Evolutionary conservation across 1,284 basidiomycete genomes (phyloP).

Genomic region (Moesziomyces sp.): DNA sequence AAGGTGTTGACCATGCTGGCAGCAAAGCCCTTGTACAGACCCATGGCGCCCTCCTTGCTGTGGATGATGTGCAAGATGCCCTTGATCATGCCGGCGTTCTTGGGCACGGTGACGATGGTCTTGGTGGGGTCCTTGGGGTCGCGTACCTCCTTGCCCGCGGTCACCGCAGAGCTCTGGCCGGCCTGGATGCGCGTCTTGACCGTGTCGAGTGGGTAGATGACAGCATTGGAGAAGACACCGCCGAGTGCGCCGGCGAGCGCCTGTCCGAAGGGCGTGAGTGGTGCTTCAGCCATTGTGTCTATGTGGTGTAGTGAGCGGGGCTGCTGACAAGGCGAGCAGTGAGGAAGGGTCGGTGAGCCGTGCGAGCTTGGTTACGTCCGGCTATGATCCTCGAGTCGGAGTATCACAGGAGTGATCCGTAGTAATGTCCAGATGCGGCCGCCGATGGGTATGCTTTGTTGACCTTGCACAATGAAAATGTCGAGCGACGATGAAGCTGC

Average conservation of each 20-base stretch:
- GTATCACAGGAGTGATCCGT: neutral
- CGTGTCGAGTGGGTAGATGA: constrained; percentile 95
- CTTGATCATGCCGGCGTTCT: constrained; percentile 59
- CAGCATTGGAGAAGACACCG: constrained; percentile 68
- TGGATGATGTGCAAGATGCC: constrained; percentile 60
- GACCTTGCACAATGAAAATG: no score
- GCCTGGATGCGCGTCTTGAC: constrained; percentile 94
- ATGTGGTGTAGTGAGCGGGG: constrained; percentile 3
- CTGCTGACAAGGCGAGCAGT: no score
- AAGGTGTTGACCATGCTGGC: constrained; percentile 99
- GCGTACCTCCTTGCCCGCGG: constrained; percentile 69
- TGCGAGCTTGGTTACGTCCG: neutral
- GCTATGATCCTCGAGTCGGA: neutral
- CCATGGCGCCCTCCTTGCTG: constrained; percentile 68
- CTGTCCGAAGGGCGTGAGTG: constrained; percentile 88
- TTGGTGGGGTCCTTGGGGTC: constrained; percentile 74
- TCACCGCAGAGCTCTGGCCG: constrained; percentile 68
- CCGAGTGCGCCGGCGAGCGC: constrained; percentile 95
- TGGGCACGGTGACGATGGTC: constrained; percentile 64
- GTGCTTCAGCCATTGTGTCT: constrained; percentile 59
- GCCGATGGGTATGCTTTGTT: no score
- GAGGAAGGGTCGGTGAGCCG: neutral
- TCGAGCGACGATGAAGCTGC: no score
- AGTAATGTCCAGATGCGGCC: neutral
- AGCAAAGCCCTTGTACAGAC: constrained; percentile 90